Base-by-base conservation (phyloP, 2,329 filamentous ascomycete genomes). In the Eurotiales sp. region DNA sequence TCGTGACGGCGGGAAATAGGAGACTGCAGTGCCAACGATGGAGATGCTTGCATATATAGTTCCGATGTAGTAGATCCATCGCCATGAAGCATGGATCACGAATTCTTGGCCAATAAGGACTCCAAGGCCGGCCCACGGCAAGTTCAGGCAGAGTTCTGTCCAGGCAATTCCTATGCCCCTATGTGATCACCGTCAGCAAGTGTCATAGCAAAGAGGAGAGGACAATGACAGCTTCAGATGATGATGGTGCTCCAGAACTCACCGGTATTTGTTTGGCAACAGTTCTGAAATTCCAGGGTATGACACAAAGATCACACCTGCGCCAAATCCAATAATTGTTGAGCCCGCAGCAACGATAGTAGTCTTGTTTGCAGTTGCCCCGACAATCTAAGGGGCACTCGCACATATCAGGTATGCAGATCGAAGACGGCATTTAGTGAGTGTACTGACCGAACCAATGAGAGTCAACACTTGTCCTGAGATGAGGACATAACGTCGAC, bases 201-300 rank as follows among this genome's bases (percentile, higher is more conserved):
- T 5, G 5, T 14, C 17, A 37, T 19, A 37, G 17, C 17, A 14
- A 37, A 14, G n/a, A 37, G 34, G 5, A 19, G n/a, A 4, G 17
- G 34, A 37, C 17, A n/a, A n/a, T n/a, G n/a, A n/a, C n/a, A n/a
- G n/a, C n/a, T n/a, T n/a, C n/a, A n/a, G n/a, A n/a, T n/a, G n/a
- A n/a, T n/a, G n/a, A n/a, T n/a, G n/a, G n/a, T n/a, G n/a, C n/a
- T n/a, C n/a, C n/a, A n/a, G n/a, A 29, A 3, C 40, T 27, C 29
- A 43, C 40, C 40, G 40, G 2, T n/a, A 43, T 23, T 43, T 43
- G 8, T 43, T 48, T 12, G 45, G 45, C 15, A 48, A 14, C 2
- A 48, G 32, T 30, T 48, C 45, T 4, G 36, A 17, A 4, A 48
- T 48, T 8, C 45, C 34, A 29, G 45, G 6, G 29, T 48, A 48